Conservation (phyloP, 2,329 filamentous ascomycete genomes). For the Sporothrix humicola region DNA sequence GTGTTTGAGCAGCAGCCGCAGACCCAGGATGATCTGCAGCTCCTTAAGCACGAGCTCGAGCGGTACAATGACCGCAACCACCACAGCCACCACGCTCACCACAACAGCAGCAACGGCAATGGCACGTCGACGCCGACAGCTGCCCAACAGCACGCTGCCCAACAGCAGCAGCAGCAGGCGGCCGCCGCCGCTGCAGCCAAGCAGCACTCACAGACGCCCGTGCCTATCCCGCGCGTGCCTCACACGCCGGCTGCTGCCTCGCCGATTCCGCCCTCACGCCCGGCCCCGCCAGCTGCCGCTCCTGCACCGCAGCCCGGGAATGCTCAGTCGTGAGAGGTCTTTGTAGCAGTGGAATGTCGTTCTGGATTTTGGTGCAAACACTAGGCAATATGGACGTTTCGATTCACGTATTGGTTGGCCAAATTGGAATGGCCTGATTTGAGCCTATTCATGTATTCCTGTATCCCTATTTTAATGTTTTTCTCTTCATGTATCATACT, state of each 20-base stretch:
- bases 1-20: constrained; percentile 70
- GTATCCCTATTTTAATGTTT: background rate
- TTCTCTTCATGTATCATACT: constrained; percentile 4
- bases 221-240: constrained; percentile 39
- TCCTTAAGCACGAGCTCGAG: constrained; percentile 62
- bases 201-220: constrained; percentile 38
- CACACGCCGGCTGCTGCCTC: constrained; percentile 28
- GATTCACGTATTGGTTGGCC: background rate
- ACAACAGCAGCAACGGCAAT: constrained; percentile 23
- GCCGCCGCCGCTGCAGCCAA: constrained; percentile 19
- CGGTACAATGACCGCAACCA: constrained; percentile 42
- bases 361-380: no score
- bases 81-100: background rate
- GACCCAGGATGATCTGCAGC: constrained; percentile 66
- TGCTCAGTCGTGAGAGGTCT: background rate
- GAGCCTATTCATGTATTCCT: background rate
- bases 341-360: background rate
- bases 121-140: background rate
- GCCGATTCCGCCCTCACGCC: background rate
- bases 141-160: constrained; percentile 11
- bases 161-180: background rate
- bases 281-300: constrained; percentile 8
- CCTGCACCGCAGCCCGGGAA: background rate
- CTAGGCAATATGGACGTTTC: no score
- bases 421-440: background rate